A percentile compares a stretch with the other conserved stretches of the same genome.
Evolutionary conservation across 108 stramenopile species (phyloP).

Genomic region (Cyclotella atomus): DNA sequence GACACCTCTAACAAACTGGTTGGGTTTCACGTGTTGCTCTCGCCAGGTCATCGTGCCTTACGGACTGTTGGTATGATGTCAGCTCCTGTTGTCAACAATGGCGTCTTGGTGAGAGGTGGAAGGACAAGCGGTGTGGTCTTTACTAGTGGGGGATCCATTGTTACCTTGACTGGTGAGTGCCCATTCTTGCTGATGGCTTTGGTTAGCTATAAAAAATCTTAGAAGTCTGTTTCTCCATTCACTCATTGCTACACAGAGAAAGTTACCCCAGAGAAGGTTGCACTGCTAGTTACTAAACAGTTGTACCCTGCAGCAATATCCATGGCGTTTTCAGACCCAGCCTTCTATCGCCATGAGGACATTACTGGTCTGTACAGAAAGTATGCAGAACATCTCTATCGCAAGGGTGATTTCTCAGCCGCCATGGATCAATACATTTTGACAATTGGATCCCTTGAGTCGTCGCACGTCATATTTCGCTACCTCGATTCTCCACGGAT

Average conservation of each 20-base stretch:
- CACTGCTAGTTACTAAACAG: slow-evolving; percentile 83
- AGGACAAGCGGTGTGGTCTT: slow-evolving; percentile 75
- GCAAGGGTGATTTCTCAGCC: slow-evolving; percentile 88
- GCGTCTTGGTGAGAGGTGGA: slow-evolving; percentile 50
- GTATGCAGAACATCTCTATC: slow-evolving; percentile 95
- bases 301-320: slow-evolving; percentile 92
- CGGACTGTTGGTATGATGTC: slow-evolving; percentile 74
- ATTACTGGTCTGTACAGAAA: slow-evolving; percentile 82
- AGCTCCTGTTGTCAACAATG: slow-evolving; percentile 50
- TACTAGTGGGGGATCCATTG: slow-evolving; percentile 83
- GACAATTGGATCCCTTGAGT: slow-evolving; percentile 94
- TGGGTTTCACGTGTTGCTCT: slow-evolving; percentile 83
- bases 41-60: slow-evolving; percentile 79
- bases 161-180: slow-evolving; percentile 63
- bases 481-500: slow-evolving; percentile 94
- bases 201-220: too few relatives aligned
- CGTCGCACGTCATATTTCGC: slow-evolving; percentile 93
- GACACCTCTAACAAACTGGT: slow-evolving; percentile 86
- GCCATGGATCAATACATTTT: slow-evolving; percentile 94
- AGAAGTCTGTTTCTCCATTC: neutral
- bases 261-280: slow-evolving; percentile 67
- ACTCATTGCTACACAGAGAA: neutral
- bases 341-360: slow-evolving; percentile 64
- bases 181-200: too few relatives aligned
- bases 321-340: slow-evolving; percentile 86